phyloP scores from a whole-genome alignment of 2,329 filamentous ascomycete species.

The Coniochaeta sp. region DNA sequence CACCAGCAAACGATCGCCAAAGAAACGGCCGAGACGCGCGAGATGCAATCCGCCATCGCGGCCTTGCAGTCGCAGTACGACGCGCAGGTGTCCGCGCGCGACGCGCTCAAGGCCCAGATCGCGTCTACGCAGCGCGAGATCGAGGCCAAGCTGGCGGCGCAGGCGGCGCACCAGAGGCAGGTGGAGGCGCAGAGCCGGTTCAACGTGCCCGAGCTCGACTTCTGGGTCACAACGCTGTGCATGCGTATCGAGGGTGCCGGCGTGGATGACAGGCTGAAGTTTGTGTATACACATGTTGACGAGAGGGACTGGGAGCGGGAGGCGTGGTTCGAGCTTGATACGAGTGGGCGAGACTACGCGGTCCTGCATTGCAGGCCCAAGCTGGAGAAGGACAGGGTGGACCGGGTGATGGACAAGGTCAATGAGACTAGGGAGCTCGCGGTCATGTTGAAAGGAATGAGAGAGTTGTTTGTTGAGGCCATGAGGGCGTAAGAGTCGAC shows the following conservation, averaged over 20 bases:
- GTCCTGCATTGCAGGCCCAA: conserved; percentile 77
- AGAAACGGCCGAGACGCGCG: conserved; percentile 67
- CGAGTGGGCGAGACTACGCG: conserved; percentile 74
- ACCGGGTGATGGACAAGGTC: conserved; percentile 67
- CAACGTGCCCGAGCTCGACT: conserved; percentile 89
- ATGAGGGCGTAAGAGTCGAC: conserved; percentile 39
- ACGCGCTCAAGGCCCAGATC: conserved; percentile 54
- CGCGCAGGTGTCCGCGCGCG: conserved; percentile 48
- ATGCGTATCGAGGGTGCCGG: conserved; percentile 85
- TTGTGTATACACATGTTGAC: conserved; percentile 81
- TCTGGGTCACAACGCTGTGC: conserved; percentile 90
- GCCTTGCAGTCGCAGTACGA: conserved; percentile 54
- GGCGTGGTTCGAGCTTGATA: conserved; percentile 89
- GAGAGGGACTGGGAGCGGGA: conserved; percentile 84
- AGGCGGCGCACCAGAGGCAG: conserved; percentile 64
- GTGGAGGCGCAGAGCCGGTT: conserved; percentile 78
- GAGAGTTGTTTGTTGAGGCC: conserved; percentile 66
- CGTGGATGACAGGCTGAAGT: conserved; percentile 77
- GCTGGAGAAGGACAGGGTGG: conserved; percentile 70
- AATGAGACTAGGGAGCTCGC: conserved; percentile 75
- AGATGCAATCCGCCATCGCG: conserved; percentile 61
- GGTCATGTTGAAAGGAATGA: conserved; percentile 72
- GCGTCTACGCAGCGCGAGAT: conserved; percentile 64
- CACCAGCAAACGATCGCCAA: conserved; percentile 70
- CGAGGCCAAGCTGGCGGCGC: conserved; percentile 61